Evolutionary conservation across 352 stramenopile genomes (phyloP), one percentile per base, ranked within the genome.

Genomic region (Pythium dissimile): DNA sequence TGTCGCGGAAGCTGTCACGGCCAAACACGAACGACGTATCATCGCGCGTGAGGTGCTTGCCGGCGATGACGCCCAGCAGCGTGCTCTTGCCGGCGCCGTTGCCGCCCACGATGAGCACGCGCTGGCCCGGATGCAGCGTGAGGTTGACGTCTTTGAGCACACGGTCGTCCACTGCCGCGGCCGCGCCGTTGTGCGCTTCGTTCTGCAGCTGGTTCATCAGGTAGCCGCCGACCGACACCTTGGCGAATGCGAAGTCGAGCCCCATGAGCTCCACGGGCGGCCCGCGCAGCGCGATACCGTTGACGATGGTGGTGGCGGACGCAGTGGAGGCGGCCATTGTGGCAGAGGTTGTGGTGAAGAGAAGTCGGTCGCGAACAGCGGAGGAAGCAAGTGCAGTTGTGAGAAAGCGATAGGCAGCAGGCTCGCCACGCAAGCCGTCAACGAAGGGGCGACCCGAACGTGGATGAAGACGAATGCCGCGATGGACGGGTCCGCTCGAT

Each of bases 1-100:
- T 99, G 64, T 99, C 95, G 16, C 95, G 92, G 71, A 99, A 99
- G 26, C 88, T 90, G 66, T 98, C 88, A 28, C 94, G 85, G 1
- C 92, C 92, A 47, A 98, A 90, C 24, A 95, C 51, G 13, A 80
- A 59, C 58, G 61, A 77, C 62, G 75, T 96, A 31, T 86, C 92
- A 35, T 92, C 85, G 9, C 93, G 87, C 16, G 89, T 91, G 35
- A 99, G 70, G 69, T 99, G 96, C 53, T 97, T 94, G 30, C 97
- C 97, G 0, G 88, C 93, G 9, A 99, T 66, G 5, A 99, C 88
- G 13, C 90, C 77, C 9, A 99, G 71, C 48, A 99, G 62, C 16
- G 97, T 99, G 49, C 83, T 97, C 66, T 98, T 98, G n/a, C 92
- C 89, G 16, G 85, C 89, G 49, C 96, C 96, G 67, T 99, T 99